phyloP scores from a whole-genome alignment of 768 basidiomycete species.

The Trametes meyenii region DNA sequence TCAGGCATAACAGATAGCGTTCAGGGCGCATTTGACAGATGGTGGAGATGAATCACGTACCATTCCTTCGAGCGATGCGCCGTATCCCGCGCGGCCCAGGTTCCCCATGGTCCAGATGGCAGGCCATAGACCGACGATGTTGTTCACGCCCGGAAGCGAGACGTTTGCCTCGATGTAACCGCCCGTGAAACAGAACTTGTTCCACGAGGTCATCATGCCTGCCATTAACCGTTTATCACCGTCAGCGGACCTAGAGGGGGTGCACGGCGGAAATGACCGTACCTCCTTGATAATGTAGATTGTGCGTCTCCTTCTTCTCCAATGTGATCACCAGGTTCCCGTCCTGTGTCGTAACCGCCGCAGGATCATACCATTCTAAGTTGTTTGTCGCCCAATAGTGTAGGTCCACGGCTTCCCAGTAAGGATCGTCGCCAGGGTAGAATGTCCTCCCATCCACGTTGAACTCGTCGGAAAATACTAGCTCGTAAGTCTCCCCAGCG shows the following conservation, averaged over 20 bases:
- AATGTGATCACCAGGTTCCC: slow-evolving; percentile 81
- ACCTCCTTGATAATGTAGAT: slow-evolving; percentile 72
- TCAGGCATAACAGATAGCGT: slow-evolving; percentile 5
- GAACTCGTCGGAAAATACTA: slow-evolving; percentile 92
- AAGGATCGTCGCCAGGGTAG: slow-evolving; percentile 84
- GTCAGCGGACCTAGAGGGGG: background rate
- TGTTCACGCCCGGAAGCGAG: slow-evolving; percentile 67
- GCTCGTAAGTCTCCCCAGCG: slow-evolving; percentile 55
- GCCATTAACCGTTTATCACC: background rate
- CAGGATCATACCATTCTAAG: slow-evolving; percentile 85
- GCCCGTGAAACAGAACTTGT: slow-evolving; percentile 95
- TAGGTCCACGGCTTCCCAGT: slow-evolving; percentile 83
- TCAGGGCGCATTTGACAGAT: background rate
- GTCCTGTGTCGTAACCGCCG: slow-evolving; percentile 67
- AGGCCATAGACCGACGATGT: slow-evolving; percentile 72
- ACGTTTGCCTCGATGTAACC: slow-evolving; percentile 75
- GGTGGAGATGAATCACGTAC: slow-evolving; percentile 41
- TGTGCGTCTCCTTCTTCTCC: slow-evolving; percentile 64
- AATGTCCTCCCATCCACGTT: slow-evolving; percentile 78
- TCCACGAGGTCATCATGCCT: slow-evolving; percentile 67
- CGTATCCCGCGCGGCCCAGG: slow-evolving; percentile 86
- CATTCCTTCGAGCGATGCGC: slow-evolving; percentile 82
- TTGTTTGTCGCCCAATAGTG: slow-evolving; percentile 67
- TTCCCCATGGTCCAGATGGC: slow-evolving; percentile 84
- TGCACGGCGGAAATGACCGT: background rate